These are phyloP conservation scores for Penicillium sp. DNA, from an alignment of 2,329 filamentous ascomycete genomes.

Conservation along the genomic window DNA sequence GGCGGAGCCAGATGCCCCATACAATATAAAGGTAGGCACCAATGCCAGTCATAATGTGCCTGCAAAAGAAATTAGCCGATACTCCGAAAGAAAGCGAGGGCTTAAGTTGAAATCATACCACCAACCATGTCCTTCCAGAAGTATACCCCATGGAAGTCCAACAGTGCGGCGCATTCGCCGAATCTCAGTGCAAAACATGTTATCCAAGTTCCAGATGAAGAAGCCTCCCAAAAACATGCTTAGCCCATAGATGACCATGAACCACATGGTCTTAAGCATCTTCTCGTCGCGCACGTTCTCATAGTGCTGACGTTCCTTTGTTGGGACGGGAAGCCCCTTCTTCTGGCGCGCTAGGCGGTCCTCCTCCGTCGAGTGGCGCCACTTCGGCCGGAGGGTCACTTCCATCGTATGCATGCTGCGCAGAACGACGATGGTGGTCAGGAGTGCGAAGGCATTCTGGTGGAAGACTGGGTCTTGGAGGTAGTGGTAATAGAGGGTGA, in stretches of 20 bases:
- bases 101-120: conserved; percentile 51
- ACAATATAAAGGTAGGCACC: conserved; percentile 82
- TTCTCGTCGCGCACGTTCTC: conserved; percentile 57
- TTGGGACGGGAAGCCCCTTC: conserved; percentile 39
- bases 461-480: conserved; percentile 81
- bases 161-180: conserved; percentile 65
- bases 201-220: conserved; percentile 75
- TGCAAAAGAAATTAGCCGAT: conserved; percentile 26
- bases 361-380: conserved; percentile 51
- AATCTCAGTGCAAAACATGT: conserved; percentile 67
- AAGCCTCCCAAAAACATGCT: conserved; percentile 73
- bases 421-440: conserved; percentile 69
- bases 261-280: conserved; percentile 70
- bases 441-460: conserved; percentile 71
- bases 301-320: conserved; percentile 47
- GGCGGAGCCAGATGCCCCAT: conserved; percentile 79
- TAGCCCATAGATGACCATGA: conserved; percentile 67
- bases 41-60: conserved; percentile 77
- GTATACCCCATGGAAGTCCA: conserved; percentile 74
- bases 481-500: conserved; percentile 78
- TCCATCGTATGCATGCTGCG: conserved; percentile 79
- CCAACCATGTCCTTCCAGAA: conserved; percentile 73
- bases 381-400: conserved; percentile 58
- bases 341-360: conserved; percentile 43
- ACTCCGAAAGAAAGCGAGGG: neutral